Percentiles rank a stretch among this genome's conserved stretches.
These are phyloP conservation scores for Phycomyces blakesleeanus DNA, from an alignment of 192 early-diverging fungal species.

Conservation along the genomic window DNA sequence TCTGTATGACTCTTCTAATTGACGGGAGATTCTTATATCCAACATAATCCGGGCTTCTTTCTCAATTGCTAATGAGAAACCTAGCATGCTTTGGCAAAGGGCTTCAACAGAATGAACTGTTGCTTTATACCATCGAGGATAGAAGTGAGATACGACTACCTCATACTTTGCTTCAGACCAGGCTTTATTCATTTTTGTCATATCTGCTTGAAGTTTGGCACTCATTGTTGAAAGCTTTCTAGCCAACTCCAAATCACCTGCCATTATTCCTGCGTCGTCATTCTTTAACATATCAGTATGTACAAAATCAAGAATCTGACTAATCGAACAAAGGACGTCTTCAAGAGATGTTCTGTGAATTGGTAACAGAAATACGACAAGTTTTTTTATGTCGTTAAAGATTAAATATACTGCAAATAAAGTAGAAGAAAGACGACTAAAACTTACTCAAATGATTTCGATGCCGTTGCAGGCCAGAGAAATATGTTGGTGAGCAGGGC, in stretches of 20 bases:
- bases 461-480: conserved; percentile 34
- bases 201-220: conserved; percentile 13
- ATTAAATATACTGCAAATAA: too few species aligned
- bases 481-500: conserved; percentile 23
- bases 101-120: conserved; percentile 19
- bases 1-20: not conserved
- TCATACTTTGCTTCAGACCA: conserved; percentile 31
- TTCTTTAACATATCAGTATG: conserved; percentile 12
- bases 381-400: too few species aligned
- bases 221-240: conserved; percentile 10
- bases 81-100: conserved; percentile 12
- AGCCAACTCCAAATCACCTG: not conserved
- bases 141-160: conserved; percentile 22
- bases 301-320: conserved; percentile 10
- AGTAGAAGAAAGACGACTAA: too few species aligned
- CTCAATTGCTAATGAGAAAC: conserved; percentile 17
- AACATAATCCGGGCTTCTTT: conserved; percentile 9
- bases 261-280: not conserved
- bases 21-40: not conserved
- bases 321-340: conserved; percentile 18
- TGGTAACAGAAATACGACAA: not conserved
- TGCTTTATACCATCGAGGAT: conserved; percentile 15
- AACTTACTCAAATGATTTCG: conserved; percentile 28
- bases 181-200: conserved; percentile 9
- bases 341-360: conserved; percentile 17